These are phyloP conservation scores for Didymella pomorum DNA, from an alignment of 2,329 filamentous ascomycete species.

Conservation along the genomic window DNA sequence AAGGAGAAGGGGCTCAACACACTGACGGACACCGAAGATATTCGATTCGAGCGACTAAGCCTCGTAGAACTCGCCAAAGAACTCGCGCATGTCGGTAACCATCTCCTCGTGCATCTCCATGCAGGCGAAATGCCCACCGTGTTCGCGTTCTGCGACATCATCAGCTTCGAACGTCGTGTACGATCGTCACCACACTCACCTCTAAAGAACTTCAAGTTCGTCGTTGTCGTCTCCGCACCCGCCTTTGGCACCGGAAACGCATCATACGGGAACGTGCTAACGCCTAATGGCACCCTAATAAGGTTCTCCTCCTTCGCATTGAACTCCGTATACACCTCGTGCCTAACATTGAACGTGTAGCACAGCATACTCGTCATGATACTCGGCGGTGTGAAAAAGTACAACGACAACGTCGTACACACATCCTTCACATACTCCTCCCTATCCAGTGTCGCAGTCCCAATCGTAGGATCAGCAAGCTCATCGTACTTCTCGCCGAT, in stretches of 20 bases:
- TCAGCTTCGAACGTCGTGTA: conserved; percentile 9
- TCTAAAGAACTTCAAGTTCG: conserved; percentile 50
- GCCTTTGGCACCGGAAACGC: conserved; percentile 47
- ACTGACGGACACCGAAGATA: background rate
- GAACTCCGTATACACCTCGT: conserved; percentile 51
- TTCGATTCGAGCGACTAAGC: conserved; percentile 4
- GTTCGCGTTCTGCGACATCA: conserved; percentile 25
- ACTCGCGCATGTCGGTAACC: conserved; percentile 35
- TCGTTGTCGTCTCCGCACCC: conserved; percentile 49
- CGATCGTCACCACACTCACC: conserved; percentile 13
- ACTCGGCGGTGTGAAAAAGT: conserved; percentile 50
- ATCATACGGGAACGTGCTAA: conserved; percentile 51
- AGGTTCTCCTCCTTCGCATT: conserved; percentile 47
- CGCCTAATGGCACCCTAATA: conserved; percentile 51
- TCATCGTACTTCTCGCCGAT: conserved; percentile 57
- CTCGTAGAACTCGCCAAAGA: conserved; percentile 28
- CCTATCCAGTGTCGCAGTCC: conserved; percentile 41
- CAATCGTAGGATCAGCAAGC: conserved; percentile 43
- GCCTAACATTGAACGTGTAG: conserved; percentile 49
- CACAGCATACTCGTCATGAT: conserved; percentile 50
- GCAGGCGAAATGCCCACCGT: conserved; percentile 38
- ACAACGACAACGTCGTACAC: conserved; percentile 39
- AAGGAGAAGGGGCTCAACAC: background rate
- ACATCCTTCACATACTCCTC: conserved; percentile 43
- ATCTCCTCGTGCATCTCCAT: conserved; percentile 39